Evolutionary conservation across 2,329 filamentous ascomycete genomes (phyloP).

Genomic region (Fusarium sp.): DNA sequence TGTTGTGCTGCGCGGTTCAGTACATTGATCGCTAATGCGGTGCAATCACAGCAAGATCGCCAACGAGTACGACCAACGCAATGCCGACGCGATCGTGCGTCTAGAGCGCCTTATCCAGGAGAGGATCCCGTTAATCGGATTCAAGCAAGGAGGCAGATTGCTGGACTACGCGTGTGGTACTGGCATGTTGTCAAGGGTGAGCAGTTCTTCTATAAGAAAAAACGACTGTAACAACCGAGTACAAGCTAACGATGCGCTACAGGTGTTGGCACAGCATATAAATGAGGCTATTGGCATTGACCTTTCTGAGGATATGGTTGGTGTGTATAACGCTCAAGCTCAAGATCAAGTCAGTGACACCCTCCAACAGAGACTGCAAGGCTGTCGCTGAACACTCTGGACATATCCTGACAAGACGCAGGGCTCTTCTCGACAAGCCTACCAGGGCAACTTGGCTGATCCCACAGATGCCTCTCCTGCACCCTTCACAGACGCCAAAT

Average conservation of each 20-base stretch:
- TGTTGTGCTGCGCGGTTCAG: neutral
- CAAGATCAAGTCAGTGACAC: slow-evolving; percentile 60
- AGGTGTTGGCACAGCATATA: slow-evolving; percentile 42
- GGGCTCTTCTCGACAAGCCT: slow-evolving; percentile 62
- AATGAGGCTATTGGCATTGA: slow-evolving; percentile 76
- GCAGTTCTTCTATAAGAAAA: slow-evolving; percentile 37
- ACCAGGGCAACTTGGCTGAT: slow-evolving; percentile 68
- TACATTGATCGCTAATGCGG: slow-evolving; percentile 30
- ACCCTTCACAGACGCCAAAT: slow-evolving; percentile 69
- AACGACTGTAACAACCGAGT: neutral
- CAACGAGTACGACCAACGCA: slow-evolving; percentile 61
- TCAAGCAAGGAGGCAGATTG: slow-evolving; percentile 62
- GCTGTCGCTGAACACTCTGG: neutral
- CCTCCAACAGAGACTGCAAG: neutral
- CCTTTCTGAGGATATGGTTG: slow-evolving; percentile 77
- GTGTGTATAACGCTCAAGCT: slow-evolving; percentile 72
- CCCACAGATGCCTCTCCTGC: slow-evolving; percentile 60
- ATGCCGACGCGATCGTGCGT: slow-evolving; percentile 63
- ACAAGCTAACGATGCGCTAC: slow-evolving; percentile 2
- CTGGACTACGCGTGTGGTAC: slow-evolving; percentile 84
- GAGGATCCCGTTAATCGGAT: slow-evolving; percentile 70
- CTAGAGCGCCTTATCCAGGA: slow-evolving; percentile 66
- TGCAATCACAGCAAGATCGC: slow-evolving; percentile 47
- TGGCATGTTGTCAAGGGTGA: slow-evolving; percentile 72
- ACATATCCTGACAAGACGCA: slow-evolving; percentile 23